Conservation (phyloP, 192 early-diverging fungal genomes). For the Coemansia sp. region DNA sequence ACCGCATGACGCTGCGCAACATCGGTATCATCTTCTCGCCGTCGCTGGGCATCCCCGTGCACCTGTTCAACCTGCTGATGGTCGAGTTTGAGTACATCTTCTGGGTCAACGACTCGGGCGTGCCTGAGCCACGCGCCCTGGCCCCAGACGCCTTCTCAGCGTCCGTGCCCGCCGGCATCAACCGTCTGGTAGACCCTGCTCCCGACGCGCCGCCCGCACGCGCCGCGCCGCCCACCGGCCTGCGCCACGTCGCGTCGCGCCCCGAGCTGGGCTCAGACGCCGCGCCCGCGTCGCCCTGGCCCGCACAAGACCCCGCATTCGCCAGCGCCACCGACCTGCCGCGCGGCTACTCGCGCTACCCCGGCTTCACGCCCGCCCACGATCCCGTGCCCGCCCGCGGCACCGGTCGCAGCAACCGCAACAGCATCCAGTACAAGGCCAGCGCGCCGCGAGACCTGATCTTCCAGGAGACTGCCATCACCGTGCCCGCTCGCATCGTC, state of each 20-base stretch:
- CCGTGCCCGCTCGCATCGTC: slow-evolving; percentile 32
- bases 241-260: slow-evolving; percentile 18
- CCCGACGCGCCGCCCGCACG: background rate
- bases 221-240: slow-evolving; percentile 3
- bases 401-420: slow-evolving; percentile 44
- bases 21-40: slow-evolving; percentile 96
- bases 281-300: slow-evolving; percentile 20
- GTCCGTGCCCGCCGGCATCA: slow-evolving; percentile 37
- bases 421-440: slow-evolving; percentile 55
- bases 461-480: slow-evolving; percentile 43
- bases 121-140: slow-evolving; percentile 50
- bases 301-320: slow-evolving; percentile 14
- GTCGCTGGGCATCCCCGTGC: slow-evolving; percentile 88
- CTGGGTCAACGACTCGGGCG: slow-evolving; percentile 68
- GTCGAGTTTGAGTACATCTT: slow-evolving; percentile 87
- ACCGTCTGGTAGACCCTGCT: slow-evolving; percentile 16
- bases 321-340: slow-evolving; percentile 23
- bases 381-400: slow-evolving; percentile 9
- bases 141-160: slow-evolving; percentile 20
- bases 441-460: slow-evolving; percentile 54
- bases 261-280: slow-evolving; percentile 11
- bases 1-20: slow-evolving; percentile 95
- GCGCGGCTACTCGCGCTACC: slow-evolving; percentile 38
- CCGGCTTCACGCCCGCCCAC: slow-evolving; percentile 15
- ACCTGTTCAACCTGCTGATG: slow-evolving; percentile 91